Evolutionary conservation across 225 moss, liverwort and hornwort genomes (phyloP).

Genomic region (Polytrichum commune): DNA sequence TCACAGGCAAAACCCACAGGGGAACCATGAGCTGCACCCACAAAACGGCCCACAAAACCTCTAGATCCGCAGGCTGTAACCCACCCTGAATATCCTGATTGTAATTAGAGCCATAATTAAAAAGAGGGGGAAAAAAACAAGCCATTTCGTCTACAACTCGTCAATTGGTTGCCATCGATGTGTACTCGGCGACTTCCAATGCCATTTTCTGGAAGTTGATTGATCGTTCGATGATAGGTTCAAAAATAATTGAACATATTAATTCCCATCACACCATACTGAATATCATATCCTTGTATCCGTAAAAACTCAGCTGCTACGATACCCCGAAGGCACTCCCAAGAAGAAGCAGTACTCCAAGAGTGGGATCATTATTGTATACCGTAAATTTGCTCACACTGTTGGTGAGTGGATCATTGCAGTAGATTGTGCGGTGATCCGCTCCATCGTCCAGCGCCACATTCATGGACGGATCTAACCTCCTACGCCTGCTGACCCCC

Average conservation of each 20-base stretch:
- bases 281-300: not conserved
- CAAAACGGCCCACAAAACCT: too few species aligned
- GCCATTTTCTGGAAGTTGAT: not conserved
- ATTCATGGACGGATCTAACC: not conserved
- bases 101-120: too few species aligned
- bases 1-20: too few species aligned
- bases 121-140: too few species aligned
- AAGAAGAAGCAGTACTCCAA: not conserved
- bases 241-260: not conserved
- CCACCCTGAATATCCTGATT: too few species aligned
- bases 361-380: not conserved
- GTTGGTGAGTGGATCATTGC: conserved; percentile 64
- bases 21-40: too few species aligned
- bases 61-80: too few species aligned
- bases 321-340: not conserved
- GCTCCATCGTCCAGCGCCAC: conserved; percentile 28
- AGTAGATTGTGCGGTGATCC: conserved; percentile 68
- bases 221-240: not conserved
- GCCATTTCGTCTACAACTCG: too few species aligned
- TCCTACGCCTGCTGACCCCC: not conserved
- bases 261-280: not conserved
- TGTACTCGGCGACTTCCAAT: not conserved
- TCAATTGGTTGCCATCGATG: too few species aligned
- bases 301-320: not conserved
- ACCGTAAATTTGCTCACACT: conserved; percentile 64